Conservation (phyloP, 305 asterid genomes). For the Ajuga reptans region DNA sequence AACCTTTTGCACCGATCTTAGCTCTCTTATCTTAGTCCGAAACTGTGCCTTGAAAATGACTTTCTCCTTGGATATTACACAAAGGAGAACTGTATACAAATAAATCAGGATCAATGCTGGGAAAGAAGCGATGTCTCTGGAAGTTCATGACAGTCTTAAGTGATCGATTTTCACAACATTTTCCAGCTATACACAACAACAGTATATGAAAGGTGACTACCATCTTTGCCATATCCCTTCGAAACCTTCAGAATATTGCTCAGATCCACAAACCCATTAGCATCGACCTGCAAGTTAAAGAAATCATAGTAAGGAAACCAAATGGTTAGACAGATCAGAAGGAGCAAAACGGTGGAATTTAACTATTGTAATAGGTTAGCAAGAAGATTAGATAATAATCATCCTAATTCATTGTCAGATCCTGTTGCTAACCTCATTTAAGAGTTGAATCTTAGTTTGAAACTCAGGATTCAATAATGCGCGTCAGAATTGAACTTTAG, state of each 20-base stretch:
- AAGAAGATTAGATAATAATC: not conserved
- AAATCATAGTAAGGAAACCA: slow-evolving; percentile 7
- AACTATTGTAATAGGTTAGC: not conserved
- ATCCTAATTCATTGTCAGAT: not conserved
- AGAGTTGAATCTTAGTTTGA: not conserved
- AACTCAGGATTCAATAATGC: not conserved
- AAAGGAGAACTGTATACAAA: slow-evolving; percentile 34
- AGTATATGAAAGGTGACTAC: slow-evolving; percentile 23
- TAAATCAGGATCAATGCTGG: not conserved
- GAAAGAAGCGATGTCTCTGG: not conserved
- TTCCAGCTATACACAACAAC: not conserved
- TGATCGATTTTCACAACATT: not conserved
- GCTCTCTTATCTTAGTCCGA: slow-evolving; percentile 40
- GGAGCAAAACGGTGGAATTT: not conserved
- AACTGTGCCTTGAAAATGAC: slow-evolving; percentile 30
- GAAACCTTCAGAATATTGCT: slow-evolving; percentile 42
- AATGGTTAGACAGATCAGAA: not conserved
- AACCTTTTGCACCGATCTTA: slow-evolving; percentile 42
- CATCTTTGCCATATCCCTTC: slow-evolving; percentile 48
- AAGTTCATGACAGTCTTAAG: not conserved
- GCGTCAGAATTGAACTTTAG: not conserved
- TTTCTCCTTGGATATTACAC: slow-evolving; percentile 24
- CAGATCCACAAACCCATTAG: slow-evolving; percentile 40
- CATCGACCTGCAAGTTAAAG: slow-evolving; percentile 41
- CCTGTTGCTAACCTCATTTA: not conserved